Evolutionary conservation across 257 asterid species (phyloP).

Genomic region (Gentiana dahurica): DNA sequence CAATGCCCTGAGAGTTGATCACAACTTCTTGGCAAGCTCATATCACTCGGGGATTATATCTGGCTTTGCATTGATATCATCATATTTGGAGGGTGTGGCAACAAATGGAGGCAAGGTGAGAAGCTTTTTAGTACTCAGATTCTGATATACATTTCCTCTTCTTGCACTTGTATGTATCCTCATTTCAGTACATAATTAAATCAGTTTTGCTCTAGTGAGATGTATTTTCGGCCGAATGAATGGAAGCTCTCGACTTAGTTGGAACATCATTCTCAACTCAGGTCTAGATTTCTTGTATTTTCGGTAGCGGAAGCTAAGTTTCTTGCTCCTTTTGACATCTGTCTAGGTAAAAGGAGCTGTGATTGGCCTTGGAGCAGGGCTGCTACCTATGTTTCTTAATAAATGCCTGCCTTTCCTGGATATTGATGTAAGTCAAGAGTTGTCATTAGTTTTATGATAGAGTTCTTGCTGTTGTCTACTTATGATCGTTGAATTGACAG

Average conservation of each 20-base stretch:
- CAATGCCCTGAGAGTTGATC: conserved; percentile 42
- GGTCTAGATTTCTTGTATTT: too few relatives aligned
- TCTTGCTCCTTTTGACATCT: conserved; percentile 4
- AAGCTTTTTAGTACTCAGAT: conserved; percentile 1
- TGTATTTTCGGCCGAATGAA: not conserved
- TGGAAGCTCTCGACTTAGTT: not conserved
- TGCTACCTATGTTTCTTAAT: conserved; percentile 88
- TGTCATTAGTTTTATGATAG: not conserved
- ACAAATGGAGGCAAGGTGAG: conserved; percentile 40
- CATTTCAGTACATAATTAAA: not conserved
- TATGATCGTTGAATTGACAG: conserved; percentile 33
- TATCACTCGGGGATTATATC: conserved; percentile 87
- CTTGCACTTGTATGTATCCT: not conserved
- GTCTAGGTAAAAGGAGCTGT: conserved; percentile 57
- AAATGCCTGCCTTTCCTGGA: conserved; percentile 41
- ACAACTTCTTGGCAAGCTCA: conserved; percentile 72
- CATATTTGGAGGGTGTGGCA: conserved; percentile 37
- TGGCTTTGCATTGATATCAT: conserved; percentile 60
- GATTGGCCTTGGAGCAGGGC: conserved; percentile 97
- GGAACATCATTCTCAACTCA: not conserved
- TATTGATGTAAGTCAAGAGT: conserved; percentile 42
- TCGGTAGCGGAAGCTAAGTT: not conserved
- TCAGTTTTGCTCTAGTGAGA: too few relatives aligned
- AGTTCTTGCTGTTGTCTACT: not conserved
- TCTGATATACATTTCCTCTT: too few relatives aligned